Conservation (phyloP, 805 yeast genomes). For the Pichia phayaonensis region DNA sequence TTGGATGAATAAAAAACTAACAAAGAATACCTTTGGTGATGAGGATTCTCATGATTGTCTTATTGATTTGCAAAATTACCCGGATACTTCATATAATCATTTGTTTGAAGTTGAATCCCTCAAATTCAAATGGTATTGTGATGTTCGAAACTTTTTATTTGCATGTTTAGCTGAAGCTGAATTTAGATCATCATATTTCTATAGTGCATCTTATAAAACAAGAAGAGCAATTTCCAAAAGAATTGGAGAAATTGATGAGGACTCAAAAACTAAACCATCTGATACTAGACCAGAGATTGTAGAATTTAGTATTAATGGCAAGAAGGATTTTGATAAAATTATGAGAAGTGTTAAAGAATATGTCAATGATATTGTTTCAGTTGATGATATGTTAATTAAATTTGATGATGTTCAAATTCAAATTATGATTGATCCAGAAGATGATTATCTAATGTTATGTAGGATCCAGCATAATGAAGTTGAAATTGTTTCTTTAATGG, state of each 20-base stretch:
- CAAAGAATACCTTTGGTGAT: slow-evolving; percentile 35
- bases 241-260: background rate
- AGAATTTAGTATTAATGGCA: background rate
- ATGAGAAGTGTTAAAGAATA: slow-evolving; percentile 34
- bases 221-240: slow-evolving; percentile 22
- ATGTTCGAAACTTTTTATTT: slow-evolving; percentile 53
- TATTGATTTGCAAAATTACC: slow-evolving; percentile 32
- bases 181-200: slow-evolving; percentile 35
- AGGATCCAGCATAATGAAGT: slow-evolving; percentile 66
- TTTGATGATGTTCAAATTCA: slow-evolving; percentile 82
- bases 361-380: slow-evolving; percentile 28
- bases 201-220: slow-evolving; percentile 24
- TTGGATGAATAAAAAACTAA: slow-evolving; percentile 42
- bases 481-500: slow-evolving; percentile 58
- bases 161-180: slow-evolving; percentile 48
- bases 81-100: slow-evolving; percentile 41
- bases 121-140: slow-evolving; percentile 72
- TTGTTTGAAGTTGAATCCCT: slow-evolving; percentile 67
- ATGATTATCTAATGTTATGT: slow-evolving; percentile 56
- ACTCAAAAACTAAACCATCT: background rate
- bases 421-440: slow-evolving; percentile 42
- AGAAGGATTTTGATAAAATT: slow-evolving; percentile 42
- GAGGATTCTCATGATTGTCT: slow-evolving; percentile 58
- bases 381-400: slow-evolving; percentile 55
- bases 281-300: background rate